Percentiles rank a stretch among this genome's conserved stretches.
Conservation (phyloP, 495 filamentous ascomycete species). For the Lasiosphaeris hirsuta region DNA sequence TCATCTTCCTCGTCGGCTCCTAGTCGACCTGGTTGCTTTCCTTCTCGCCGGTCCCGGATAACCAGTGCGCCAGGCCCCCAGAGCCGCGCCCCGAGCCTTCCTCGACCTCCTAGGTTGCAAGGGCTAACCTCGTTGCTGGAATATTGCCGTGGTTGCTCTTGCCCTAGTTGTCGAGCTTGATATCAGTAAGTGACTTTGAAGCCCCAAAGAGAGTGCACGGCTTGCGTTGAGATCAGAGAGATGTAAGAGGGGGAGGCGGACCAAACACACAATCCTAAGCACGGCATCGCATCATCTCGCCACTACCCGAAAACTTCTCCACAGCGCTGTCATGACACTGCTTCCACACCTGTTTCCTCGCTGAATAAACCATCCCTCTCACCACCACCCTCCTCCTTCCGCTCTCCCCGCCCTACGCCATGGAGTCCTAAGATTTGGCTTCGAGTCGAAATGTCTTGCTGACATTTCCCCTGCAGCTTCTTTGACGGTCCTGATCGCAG, state of each 20-base stretch:
- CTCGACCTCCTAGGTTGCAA: constrained; percentile 11
- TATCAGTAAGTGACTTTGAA: constrained; percentile 20
- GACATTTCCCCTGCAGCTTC: constrained; percentile 11
- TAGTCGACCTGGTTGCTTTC: not conserved
- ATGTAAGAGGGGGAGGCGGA: not conserved
- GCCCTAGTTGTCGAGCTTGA: constrained; percentile 10
- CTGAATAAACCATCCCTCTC: too few species aligned
- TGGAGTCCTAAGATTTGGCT: not conserved
- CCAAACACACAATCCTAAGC: constrained; percentile 1
- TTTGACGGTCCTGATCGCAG: not conserved
- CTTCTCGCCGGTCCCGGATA: not conserved
- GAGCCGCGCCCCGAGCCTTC: not conserved
- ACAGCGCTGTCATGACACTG: not conserved
- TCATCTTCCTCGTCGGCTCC: not conserved
- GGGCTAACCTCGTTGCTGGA: constrained; percentile 36
- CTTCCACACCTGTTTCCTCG: not conserved
- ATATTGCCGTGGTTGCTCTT: constrained; percentile 36
- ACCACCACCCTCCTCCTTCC: too few species aligned
- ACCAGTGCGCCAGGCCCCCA: too few species aligned
- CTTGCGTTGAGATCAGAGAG: not conserved
- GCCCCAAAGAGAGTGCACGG: constrained; percentile 2
- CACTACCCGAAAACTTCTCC: too few species aligned
- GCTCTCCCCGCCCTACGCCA: not conserved
- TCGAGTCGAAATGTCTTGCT: constrained; percentile 4
- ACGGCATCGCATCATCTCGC: not conserved